Conservation (phyloP, 306 rosid genomes). For the Fragaria iinumae region DNA sequence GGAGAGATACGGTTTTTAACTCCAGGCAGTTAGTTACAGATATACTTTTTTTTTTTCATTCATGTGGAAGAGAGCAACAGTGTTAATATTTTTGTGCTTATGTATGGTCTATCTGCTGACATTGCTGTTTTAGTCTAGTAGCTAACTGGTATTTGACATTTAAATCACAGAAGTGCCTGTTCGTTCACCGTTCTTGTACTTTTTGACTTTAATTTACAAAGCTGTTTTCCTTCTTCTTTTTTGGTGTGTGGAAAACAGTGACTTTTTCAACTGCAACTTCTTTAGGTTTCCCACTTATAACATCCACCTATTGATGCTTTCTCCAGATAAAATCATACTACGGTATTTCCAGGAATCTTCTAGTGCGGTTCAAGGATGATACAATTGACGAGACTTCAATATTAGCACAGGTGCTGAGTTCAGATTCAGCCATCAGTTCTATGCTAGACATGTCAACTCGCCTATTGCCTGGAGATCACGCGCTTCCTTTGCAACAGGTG, state of each 20-base stretch:
- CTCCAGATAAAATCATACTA: conserved; percentile 92
- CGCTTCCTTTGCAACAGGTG: conserved; percentile 96
- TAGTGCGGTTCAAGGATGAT: conserved; percentile 84
- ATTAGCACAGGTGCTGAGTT: conserved; percentile 80
- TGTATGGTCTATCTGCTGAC: background rate
- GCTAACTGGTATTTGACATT: background rate
- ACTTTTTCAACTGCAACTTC: background rate
- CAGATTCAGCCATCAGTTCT: conserved; percentile 88
- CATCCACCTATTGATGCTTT: conserved; percentile 16
- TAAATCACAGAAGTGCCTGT: background rate
- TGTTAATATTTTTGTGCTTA: background rate
- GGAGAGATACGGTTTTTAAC: background rate
- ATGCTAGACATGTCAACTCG: conserved; percentile 96
- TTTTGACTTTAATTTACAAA: background rate
- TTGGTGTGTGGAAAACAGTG: background rate
- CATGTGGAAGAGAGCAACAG: background rate
- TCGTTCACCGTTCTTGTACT: background rate
- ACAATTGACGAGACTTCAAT: conserved; percentile 76
- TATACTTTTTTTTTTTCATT: background rate
- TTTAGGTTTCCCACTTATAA: background rate
- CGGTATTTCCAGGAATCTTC: conserved; percentile 86
- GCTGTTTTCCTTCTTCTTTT: background rate
- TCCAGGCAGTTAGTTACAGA: background rate
- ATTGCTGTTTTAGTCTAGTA: background rate
- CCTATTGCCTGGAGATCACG: conserved; percentile 84